phyloP scores from a whole-genome alignment of 768 basidiomycete genomes.

The Coprinellus micaceus region DNA sequence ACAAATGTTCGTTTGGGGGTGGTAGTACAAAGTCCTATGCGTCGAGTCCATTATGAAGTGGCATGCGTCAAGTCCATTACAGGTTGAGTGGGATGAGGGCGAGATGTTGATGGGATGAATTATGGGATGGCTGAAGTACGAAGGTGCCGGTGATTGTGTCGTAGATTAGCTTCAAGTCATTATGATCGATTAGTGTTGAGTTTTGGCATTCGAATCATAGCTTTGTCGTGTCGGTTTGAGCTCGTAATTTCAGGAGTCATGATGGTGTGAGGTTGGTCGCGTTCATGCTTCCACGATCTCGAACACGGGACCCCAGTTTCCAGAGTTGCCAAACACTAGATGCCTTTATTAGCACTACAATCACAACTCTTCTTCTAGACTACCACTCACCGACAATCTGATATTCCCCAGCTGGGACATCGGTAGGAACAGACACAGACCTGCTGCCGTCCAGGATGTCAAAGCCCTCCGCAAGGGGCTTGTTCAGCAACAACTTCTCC shows the following conservation, averaged over 20 bases:
- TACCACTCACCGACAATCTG: conserved; percentile 41
- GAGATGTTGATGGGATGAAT: too few relatives aligned
- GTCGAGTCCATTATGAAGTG: too few relatives aligned
- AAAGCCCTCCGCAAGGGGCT: conserved; percentile 26
- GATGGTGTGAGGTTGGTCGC: neutral
- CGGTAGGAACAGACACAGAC: conserved; percentile 32
- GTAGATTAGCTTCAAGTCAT: too few relatives aligned
- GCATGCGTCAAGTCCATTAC: too few relatives aligned
- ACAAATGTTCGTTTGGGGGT: too few relatives aligned
- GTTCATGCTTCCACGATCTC: conserved; percentile 2
- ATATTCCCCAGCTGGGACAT: conserved; percentile 32
- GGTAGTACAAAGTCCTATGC: too few relatives aligned
- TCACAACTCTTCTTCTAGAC: conserved; percentile 45
- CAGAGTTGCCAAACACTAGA: conserved; percentile 32
- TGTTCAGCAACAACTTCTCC: conserved; percentile 21
- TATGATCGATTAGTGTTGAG: too few relatives aligned
- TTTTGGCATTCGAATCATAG: too few relatives aligned
- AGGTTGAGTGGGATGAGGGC: too few relatives aligned
- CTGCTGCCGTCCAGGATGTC: conserved; percentile 34
- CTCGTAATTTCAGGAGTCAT: neutral
- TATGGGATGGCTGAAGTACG: too few relatives aligned
- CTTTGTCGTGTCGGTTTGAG: too few relatives aligned
- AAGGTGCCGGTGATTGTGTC: too few relatives aligned
- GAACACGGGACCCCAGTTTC: conserved; percentile 20
- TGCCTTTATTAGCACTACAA: neutral